A percentile compares a stretch with the other conserved stretches of the same genome.
Conservation (phyloP, 1,139 yeast species). For the Kodamaea anthophila region DNA sequence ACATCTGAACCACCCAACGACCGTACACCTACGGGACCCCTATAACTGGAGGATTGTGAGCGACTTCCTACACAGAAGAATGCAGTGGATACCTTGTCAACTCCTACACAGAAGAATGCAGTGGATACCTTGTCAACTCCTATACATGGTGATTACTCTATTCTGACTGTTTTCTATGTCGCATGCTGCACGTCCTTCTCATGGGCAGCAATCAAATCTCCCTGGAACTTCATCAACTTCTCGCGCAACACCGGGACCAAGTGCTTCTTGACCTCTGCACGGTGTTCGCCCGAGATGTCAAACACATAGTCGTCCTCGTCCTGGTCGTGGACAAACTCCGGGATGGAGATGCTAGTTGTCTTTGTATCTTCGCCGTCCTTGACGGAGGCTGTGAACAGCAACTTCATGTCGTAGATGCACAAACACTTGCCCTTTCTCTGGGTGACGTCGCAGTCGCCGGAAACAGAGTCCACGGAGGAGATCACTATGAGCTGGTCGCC, state of each 20-base stretch:
- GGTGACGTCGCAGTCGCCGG: constrained; percentile 76
- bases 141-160: neutral
- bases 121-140: neutral
- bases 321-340: constrained; percentile 72
- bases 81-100: neutral
- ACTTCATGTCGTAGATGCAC: constrained; percentile 62
- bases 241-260: constrained; percentile 47
- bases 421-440: constrained; percentile 77
- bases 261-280: constrained; percentile 30
- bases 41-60: no score
- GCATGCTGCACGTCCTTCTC: constrained; percentile 53
- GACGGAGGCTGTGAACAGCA: constrained; percentile 42
- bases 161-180: constrained; percentile 11
- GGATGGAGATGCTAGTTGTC: constrained; percentile 36
- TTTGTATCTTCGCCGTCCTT: constrained; percentile 15
- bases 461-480: constrained; percentile 37
- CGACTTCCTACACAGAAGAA: no score
- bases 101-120: no score
- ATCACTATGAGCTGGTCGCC: constrained; percentile 33
- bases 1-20: no score
- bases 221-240: constrained; percentile 53
- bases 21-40: no score
- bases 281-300: constrained; percentile 28
- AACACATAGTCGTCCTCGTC: constrained; percentile 60
- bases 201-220: constrained; percentile 55